Evolutionary conservation across 1,139 yeast genomes (phyloP).

Genomic region (Petasospora rhodanensis): DNA sequence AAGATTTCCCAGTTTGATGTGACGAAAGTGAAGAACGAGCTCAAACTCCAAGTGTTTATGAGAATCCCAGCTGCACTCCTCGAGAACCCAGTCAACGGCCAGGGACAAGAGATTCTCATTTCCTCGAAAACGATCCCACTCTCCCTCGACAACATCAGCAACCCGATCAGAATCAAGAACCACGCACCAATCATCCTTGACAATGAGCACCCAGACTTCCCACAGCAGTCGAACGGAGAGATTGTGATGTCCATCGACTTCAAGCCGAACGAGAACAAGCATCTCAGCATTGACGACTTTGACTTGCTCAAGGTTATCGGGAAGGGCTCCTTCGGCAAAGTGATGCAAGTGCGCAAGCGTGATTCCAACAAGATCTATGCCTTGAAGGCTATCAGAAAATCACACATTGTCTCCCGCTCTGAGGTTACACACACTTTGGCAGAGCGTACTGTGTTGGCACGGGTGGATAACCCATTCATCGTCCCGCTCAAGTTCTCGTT

Average conservation of each 20-base stretch:
- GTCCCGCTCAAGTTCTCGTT: constrained; percentile 96
- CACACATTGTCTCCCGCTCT: constrained; percentile 87
- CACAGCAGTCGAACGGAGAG: constrained; percentile 29
- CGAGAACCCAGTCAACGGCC: neutral
- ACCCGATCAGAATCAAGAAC: constrained; percentile 39
- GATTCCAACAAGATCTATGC: constrained; percentile 95
- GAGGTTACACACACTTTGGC: constrained; percentile 97
- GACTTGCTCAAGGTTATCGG: constrained; percentile 93
- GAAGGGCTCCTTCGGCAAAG: constrained; percentile 97
- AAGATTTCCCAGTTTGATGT: constrained; percentile 91
- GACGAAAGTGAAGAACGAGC: constrained; percentile 51
- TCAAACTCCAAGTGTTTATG: constrained; percentile 69
- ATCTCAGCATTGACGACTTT: constrained; percentile 83
- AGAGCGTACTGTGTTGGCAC: constrained; percentile 90
- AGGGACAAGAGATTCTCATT: constrained; percentile 30
- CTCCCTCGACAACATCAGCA: constrained; percentile 33
- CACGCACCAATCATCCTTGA: constrained; percentile 41
- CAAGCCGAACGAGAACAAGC: constrained; percentile 66
- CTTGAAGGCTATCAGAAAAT: constrained; percentile 85
- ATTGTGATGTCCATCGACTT: constrained; percentile 71
- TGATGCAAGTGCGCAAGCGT: constrained; percentile 94
- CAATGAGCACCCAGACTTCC: constrained; percentile 24
- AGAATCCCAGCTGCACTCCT: constrained; percentile 66
- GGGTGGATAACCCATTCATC: constrained; percentile 92
- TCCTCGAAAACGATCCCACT: constrained; percentile 33